These are phyloP conservation scores for Phytophthora cactorum DNA, from an alignment of 352 stramenopile genomes.

Conservation along the genomic window DNA sequence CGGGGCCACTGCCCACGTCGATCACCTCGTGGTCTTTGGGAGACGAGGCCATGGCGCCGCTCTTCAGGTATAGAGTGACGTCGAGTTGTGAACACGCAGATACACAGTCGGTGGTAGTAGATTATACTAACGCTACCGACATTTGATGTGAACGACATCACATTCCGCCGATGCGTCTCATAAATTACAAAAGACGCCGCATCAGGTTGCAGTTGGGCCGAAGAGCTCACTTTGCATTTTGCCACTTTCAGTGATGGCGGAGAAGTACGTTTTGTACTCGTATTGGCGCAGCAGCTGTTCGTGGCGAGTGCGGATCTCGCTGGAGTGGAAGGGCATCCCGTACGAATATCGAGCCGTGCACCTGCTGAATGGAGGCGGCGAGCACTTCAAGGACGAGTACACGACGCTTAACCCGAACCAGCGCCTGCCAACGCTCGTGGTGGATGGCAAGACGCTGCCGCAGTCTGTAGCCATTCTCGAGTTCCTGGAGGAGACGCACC, in stretches of 20 bases:
- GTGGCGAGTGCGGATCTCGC: constrained; percentile 90
- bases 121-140: background rate
- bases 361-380: constrained; percentile 61
- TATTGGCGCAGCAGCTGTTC: constrained; percentile 91
- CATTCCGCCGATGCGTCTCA: constrained; percentile 10
- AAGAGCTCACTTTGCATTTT: constrained; percentile 16
- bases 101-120: background rate
- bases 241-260: constrained; percentile 1
- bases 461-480: constrained; percentile 94
- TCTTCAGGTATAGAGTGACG: constrained; percentile 1
- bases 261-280: constrained; percentile 68
- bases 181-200: constrained; percentile 14
- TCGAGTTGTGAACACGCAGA: constrained; percentile 15
- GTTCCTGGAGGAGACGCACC: constrained; percentile 91
- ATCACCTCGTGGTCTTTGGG: constrained; percentile 42
- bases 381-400: constrained; percentile 69
- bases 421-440: constrained; percentile 87
- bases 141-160: background rate
- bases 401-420: constrained; percentile 70
- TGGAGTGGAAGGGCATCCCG: constrained; percentile 85
- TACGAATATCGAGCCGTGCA: constrained; percentile 84
- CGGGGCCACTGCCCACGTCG: constrained; percentile 43
- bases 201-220: constrained; percentile 10
- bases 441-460: constrained; percentile 69
- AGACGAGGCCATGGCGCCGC: constrained; percentile 13